Evolutionary conservation across 306 rosid genomes (phyloP).

Genomic region (Vachellia pachyceras): DNA sequence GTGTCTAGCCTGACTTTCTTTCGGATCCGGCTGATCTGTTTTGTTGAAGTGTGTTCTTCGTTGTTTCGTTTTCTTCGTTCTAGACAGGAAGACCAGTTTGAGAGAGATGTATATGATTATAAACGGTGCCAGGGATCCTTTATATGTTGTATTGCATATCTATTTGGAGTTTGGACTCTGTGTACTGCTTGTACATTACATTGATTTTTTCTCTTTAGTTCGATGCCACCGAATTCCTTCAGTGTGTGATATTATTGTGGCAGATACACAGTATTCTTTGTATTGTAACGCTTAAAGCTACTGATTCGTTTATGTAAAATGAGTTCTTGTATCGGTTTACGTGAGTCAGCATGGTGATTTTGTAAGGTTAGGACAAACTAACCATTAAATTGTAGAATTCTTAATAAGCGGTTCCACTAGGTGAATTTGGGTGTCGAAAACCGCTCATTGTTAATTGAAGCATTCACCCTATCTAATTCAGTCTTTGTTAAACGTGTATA

Average conservation of each 20-base stretch:
- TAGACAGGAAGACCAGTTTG: not conserved
- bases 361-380: too few species aligned
- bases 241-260: not conserved
- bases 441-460: not conserved
- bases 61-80: not conserved
- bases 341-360: too few species aligned
- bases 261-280: not conserved
- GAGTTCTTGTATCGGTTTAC: too few species aligned
- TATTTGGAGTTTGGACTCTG: not conserved
- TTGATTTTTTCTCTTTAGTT: not conserved
- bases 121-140: conserved; percentile 24
- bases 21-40: not conserved
- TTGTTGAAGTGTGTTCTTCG: conserved; percentile 1
- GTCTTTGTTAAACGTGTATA: not conserved
- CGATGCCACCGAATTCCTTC: not conserved
- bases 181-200: not conserved
- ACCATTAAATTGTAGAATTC: not conserved
- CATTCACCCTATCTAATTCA: not conserved
- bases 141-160: conserved; percentile 8
- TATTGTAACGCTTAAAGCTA: too few species aligned
- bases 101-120: conserved; percentile 42
- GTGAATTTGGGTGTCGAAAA: not conserved
- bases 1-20: not conserved
- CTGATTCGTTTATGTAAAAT: too few species aligned
- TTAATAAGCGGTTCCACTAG: not conserved